A percentile compares a stretch with the other conserved stretches of the same genome.
Evolutionary conservation across 208 protist species (phyloP).

Genomic region (Leishmania turanica): DNA sequence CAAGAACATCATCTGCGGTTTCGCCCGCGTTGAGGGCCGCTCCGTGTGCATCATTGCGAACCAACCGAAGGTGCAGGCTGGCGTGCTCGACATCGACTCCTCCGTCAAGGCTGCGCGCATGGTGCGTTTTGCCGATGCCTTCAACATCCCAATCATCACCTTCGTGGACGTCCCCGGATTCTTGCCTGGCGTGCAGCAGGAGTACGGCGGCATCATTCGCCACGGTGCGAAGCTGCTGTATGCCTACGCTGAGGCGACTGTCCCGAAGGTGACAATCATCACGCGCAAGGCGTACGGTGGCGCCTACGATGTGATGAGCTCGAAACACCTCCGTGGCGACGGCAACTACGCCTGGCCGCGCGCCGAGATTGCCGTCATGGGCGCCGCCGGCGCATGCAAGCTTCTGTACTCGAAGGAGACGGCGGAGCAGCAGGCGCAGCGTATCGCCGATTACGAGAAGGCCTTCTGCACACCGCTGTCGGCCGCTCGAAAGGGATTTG

Average conservation of each 20-base stretch:
- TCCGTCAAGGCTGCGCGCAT: constrained; percentile 93
- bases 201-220: constrained; percentile 96
- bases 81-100: constrained; percentile 94
- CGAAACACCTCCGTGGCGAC: constrained; percentile 95
- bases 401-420: constrained; percentile 86
- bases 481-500: constrained; percentile 92
- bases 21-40: constrained; percentile 91
- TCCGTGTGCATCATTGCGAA: constrained; percentile 96
- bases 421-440: constrained; percentile 49
- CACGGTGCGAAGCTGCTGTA: constrained; percentile 98
- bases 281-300: constrained; percentile 97
- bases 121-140: constrained; percentile 97
- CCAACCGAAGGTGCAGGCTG: constrained; percentile 93
- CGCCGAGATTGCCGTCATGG: constrained; percentile 97
- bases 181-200: constrained; percentile 92
- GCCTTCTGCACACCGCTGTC: constrained; percentile 92
- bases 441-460: constrained; percentile 76
- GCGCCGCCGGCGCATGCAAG: constrained; percentile 93
- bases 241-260: constrained; percentile 97
- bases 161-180: constrained; percentile 98
- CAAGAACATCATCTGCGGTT: constrained; percentile 96
- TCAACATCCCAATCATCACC: constrained; percentile 97
- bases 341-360: constrained; percentile 96
- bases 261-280: constrained; percentile 97
- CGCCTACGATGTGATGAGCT: constrained; percentile 97